phyloP scores from a whole-genome alignment of 345 rosid genomes.

The Pistacia vera region DNA sequence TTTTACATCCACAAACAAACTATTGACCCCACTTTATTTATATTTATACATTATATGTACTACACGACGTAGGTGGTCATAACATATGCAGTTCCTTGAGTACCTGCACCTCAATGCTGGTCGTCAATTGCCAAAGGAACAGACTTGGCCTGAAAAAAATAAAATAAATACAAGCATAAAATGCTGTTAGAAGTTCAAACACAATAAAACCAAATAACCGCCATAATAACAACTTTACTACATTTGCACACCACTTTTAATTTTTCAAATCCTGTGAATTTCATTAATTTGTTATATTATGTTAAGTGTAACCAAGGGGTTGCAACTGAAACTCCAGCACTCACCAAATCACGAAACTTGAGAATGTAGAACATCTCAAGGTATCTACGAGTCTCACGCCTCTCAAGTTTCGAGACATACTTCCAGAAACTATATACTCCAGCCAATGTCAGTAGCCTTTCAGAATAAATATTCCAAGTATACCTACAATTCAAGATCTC shows the following conservation, averaged over 20 bases:
- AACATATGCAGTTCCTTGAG: neutral
- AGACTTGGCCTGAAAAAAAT: constrained; percentile 66
- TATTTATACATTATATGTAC: constrained; percentile 17
- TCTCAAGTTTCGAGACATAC: constrained; percentile 83
- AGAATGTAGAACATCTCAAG: constrained; percentile 99
- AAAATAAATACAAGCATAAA: neutral
- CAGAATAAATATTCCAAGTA: constrained; percentile 97
- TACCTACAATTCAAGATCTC: constrained; percentile 49
- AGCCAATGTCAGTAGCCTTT: constrained; percentile 88
- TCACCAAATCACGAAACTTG: constrained; percentile 87
- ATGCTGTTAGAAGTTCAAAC: neutral
- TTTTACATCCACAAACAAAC: neutral
- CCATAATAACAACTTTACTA: neutral
- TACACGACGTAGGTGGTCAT: neutral
- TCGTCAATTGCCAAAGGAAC: constrained; percentile 75
- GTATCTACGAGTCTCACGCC: constrained; percentile 89
- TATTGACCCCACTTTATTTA: neutral
- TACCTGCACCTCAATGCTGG: constrained; percentile 29
- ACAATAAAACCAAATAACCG: neutral
- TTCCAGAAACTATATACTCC: constrained; percentile 99
- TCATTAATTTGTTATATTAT: neutral
- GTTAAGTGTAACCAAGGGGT: neutral
- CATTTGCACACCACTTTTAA: neutral
- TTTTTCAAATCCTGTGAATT: neutral
- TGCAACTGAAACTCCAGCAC: constrained; percentile 16